A percentile compares a stretch with the other conserved stretches of the same genome.
Evolutionary conservation across 495 filamentous ascomycete genomes (phyloP).

Genomic region (Hapsidospora chrysogenum): DNA sequence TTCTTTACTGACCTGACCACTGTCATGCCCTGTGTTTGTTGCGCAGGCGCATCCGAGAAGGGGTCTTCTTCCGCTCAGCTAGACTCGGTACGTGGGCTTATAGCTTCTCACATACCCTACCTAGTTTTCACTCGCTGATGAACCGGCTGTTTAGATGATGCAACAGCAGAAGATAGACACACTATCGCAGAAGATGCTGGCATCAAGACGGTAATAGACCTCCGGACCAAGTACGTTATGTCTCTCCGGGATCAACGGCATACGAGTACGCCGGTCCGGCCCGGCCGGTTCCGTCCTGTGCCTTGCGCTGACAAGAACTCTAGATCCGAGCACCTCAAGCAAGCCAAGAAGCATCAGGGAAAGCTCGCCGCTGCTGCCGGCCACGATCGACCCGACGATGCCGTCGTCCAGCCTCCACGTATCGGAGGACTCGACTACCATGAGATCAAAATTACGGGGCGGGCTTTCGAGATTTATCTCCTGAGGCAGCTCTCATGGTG

Average conservation of each 20-base stretch:
- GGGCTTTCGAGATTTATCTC: conserved; percentile 49
- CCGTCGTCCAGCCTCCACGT: conserved; percentile 26
- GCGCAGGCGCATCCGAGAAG: conserved; percentile 18
- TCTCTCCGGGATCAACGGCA: neutral
- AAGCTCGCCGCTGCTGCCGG: too few relatives aligned
- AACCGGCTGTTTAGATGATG: conserved; percentile 45
- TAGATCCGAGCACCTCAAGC: conserved; percentile 55
- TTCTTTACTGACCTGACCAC: neutral
- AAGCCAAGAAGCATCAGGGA: conserved; percentile 50
- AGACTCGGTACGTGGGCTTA: conserved; percentile 34
- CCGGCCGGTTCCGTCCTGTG: neutral
- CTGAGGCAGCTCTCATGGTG: conserved; percentile 51
- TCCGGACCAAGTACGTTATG: conserved; percentile 47
- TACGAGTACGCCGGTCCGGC: neutral
- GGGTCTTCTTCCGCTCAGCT: conserved; percentile 58
- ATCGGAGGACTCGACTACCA: conserved; percentile 43
- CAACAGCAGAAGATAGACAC: conserved; percentile 43
- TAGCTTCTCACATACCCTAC: neutral
- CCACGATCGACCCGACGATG: conserved; percentile 26
- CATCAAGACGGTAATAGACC: conserved; percentile 57
- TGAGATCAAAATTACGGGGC: conserved; percentile 58
- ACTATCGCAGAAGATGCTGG: conserved; percentile 42
- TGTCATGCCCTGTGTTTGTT: neutral
- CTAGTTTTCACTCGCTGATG: neutral
- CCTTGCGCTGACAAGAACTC: neutral